These are phyloP conservation scores for Xylariomycetidae sp. DNA, from an alignment of 2,329 filamentous ascomycete genomes.

Conservation along the genomic window DNA sequence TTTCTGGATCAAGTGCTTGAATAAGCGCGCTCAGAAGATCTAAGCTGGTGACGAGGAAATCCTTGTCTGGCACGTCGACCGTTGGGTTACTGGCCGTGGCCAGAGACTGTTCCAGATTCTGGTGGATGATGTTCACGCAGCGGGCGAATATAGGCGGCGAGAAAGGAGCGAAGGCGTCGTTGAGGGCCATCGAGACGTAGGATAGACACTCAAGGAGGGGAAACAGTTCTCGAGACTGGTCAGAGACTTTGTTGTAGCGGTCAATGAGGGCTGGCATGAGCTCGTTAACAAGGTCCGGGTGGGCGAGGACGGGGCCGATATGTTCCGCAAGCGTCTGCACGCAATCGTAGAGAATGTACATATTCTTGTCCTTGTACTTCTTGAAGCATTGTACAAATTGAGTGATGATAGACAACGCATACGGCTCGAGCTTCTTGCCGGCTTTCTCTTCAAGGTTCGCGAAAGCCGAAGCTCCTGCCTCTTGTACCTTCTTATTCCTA, in stretches of 20 bases:
- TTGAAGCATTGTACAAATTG: constrained; percentile 91
- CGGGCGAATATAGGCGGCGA: constrained; percentile 81
- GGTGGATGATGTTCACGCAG: constrained; percentile 86
- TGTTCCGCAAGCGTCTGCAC: constrained; percentile 94
- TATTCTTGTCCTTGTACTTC: constrained; percentile 97
- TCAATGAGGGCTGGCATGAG: constrained; percentile 91
- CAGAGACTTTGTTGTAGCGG: constrained; percentile 79
- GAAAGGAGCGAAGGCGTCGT: constrained; percentile 76
- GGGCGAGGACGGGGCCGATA: constrained; percentile 76
- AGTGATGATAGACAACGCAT: constrained; percentile 82
- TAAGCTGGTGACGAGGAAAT: constrained; percentile 92
- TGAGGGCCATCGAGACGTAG: constrained; percentile 85
- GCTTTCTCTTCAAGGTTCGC: constrained; percentile 94
- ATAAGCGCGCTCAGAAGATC: constrained; percentile 91
- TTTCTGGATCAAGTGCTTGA: constrained; percentile 72
- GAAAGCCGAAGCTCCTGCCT: constrained; percentile 92
- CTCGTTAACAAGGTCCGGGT: constrained; percentile 72
- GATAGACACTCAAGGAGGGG: constrained; percentile 94
- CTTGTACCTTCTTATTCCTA: constrained; percentile 95
- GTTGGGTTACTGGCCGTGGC: constrained; percentile 62
- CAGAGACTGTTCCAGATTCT: constrained; percentile 79
- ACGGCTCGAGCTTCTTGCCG: constrained; percentile 73
- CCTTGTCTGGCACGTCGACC: constrained; percentile 83
- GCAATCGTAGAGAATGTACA: constrained; percentile 98
- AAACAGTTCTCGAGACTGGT: constrained; percentile 90